Percentiles rank a stretch among this genome's conserved stretches.
Conservation (phyloP, 805 yeast species). For the Metschnikowia kofuensis region DNA sequence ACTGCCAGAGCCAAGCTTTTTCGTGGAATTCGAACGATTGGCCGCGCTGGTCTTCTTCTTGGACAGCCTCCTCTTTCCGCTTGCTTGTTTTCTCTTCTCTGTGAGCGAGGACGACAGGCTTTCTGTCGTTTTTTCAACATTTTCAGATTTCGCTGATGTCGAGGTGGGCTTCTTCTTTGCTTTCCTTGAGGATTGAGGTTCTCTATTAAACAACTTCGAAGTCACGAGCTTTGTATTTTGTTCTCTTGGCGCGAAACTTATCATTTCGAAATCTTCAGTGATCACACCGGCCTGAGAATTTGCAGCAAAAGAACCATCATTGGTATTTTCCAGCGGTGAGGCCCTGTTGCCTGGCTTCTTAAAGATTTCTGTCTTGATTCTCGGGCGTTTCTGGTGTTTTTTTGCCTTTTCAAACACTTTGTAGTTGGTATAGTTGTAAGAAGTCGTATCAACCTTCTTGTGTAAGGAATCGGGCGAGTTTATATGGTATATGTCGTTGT, state of each 20-base stretch:
- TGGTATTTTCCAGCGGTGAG: not conserved
- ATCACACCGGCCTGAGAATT: conserved; percentile 11
- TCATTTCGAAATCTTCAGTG: conserved; percentile 16
- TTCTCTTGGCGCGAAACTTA: conserved; percentile 17
- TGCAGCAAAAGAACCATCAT: not conserved
- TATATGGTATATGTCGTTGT: conserved; percentile 11
- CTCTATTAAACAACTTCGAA: conserved; percentile 9
- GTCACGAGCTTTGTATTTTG: conserved; percentile 8
- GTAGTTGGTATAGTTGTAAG: conserved; percentile 12
- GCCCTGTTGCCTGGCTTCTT: not conserved
- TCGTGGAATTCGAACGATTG: too few relatives aligned
- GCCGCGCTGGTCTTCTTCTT: not conserved
- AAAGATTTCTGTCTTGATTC: not conserved
- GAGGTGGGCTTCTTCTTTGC: not conserved
- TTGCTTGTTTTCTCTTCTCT: not conserved
- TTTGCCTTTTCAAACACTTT: not conserved
- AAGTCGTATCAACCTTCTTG: conserved; percentile 15
- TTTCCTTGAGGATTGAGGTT: not conserved
- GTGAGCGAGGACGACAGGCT: not conserved
- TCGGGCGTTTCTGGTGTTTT: not conserved
- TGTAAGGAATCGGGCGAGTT: conserved; percentile 11
- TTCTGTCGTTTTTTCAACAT: not conserved
- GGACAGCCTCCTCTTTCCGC: not conserved
- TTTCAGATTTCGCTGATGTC: not conserved
- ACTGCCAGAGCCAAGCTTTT: too few relatives aligned